Conservation (phyloP, 768 basidiomycete genomes). For the Boletus sp. region DNA sequence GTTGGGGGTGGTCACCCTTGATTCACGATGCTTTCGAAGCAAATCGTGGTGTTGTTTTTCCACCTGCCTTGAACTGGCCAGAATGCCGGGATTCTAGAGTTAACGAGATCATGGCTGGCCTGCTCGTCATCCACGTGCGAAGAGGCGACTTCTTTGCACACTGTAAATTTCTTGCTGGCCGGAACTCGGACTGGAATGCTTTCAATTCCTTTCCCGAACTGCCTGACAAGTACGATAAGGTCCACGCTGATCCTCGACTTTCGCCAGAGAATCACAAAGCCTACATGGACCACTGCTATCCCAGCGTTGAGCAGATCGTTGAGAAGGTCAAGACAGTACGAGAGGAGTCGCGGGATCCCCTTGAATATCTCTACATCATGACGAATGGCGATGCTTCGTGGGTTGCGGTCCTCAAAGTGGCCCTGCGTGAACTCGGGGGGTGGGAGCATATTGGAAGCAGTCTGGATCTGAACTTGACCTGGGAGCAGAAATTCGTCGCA, state of each 20-base stretch:
- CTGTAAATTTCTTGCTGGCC: slow-evolving; percentile 37
- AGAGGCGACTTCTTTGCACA: slow-evolving; percentile 46
- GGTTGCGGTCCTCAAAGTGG: slow-evolving; percentile 36
- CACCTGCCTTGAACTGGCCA: slow-evolving; percentile 10
- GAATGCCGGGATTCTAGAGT: not conserved
- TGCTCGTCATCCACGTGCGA: slow-evolving; percentile 48
- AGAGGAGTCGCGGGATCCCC: slow-evolving; percentile 16
- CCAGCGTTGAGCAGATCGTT: slow-evolving; percentile 39
- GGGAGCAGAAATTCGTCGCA: slow-evolving; percentile 42
- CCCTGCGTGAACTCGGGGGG: slow-evolving; percentile 27
- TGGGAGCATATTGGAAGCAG: slow-evolving; percentile 41
- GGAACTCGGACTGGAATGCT: slow-evolving; percentile 36
- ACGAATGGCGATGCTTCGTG: slow-evolving; percentile 43
- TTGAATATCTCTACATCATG: slow-evolving; percentile 43
- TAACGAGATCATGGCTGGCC: slow-evolving; percentile 26
- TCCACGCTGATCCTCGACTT: slow-evolving; percentile 24
- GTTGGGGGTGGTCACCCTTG: slow-evolving; percentile 36
- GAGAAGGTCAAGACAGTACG: slow-evolving; percentile 34
- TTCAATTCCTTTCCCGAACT: slow-evolving; percentile 43
- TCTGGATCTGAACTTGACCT: slow-evolving; percentile 38
- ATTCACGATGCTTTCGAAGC: slow-evolving; percentile 27
- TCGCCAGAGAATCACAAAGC: slow-evolving; percentile 21
- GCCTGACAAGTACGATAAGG: slow-evolving; percentile 35
- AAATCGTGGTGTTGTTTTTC: slow-evolving; percentile 19
- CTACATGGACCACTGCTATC: slow-evolving; percentile 41